These are phyloP conservation scores for Podospora appendiculata DNA, from an alignment of 495 filamentous ascomycete genomes.

Conservation along the genomic window DNA sequence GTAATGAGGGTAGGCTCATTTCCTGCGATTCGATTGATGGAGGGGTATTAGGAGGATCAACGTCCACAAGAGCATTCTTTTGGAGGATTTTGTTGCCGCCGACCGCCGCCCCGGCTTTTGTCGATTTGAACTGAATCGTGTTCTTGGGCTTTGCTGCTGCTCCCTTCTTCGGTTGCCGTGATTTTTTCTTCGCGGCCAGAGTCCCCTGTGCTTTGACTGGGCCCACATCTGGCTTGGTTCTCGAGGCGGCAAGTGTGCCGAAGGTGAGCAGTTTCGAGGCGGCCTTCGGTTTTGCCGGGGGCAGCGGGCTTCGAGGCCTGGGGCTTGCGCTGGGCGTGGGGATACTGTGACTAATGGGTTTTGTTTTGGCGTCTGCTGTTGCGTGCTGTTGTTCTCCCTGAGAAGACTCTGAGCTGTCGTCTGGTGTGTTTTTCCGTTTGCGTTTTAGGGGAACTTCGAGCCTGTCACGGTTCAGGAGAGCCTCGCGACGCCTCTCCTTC, in stretches of 20 bases:
- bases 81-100: constrained; percentile 10
- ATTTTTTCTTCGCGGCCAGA: constrained; percentile 22
- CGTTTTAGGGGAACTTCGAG: constrained; percentile 31
- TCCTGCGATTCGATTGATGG: neutral
- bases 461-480: constrained; percentile 23
- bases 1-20: constrained; percentile 15
- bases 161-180: constrained; percentile 31
- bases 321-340: constrained; percentile 59
- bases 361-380: constrained; percentile 7
- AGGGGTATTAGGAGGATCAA: neutral
- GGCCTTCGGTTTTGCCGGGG: constrained; percentile 17
- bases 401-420: constrained; percentile 6
- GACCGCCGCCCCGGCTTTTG: constrained; percentile 18
- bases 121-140: constrained; percentile 33
- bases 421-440: constrained; percentile 19
- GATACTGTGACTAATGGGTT: constrained; percentile 36
- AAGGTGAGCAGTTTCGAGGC: too few relatives aligned
- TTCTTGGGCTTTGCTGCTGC: constrained; percentile 21
- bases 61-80: constrained; percentile 9
- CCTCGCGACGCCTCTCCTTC: constrained; percentile 26
- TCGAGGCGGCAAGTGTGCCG: too few relatives aligned
- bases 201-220: constrained; percentile 19
- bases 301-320: constrained; percentile 40
- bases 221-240: too few relatives aligned
- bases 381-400: constrained; percentile 15